Conservation (phyloP, 305 asterid species). For the Plantago lanceolata region DNA sequence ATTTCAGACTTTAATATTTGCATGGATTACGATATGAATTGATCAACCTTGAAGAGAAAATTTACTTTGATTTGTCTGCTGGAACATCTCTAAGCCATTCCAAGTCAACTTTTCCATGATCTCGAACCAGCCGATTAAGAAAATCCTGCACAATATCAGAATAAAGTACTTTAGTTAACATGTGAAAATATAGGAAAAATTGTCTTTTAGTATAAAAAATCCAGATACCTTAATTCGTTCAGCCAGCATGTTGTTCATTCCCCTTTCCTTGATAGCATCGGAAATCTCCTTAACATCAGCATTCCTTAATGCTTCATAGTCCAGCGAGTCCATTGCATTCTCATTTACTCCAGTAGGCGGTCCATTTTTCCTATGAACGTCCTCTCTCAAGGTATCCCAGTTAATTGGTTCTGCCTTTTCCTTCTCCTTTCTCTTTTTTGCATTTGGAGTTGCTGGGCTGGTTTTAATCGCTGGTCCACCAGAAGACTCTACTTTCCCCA, state of each 20-base stretch:
- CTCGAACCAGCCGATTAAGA: slow-evolving; percentile 66
- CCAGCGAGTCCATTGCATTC: slow-evolving; percentile 69
- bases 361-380: slow-evolving; percentile 29
- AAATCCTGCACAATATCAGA: slow-evolving; percentile 61
- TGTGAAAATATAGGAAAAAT: slow-evolving; percentile 1
- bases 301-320: slow-evolving; percentile 65
- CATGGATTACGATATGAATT: not conserved
- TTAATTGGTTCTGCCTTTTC: slow-evolving; percentile 34
- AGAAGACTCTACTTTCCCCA: slow-evolving; percentile 29
- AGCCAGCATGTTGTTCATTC: slow-evolving; percentile 93
- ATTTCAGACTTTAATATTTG: slow-evolving; percentile 6
- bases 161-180: slow-evolving; percentile 16
- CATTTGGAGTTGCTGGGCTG: slow-evolving; percentile 18
- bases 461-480: slow-evolving; percentile 23
- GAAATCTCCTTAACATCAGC: slow-evolving; percentile 73
- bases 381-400: slow-evolving; percentile 47
- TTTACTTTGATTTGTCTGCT: slow-evolving; percentile 73
- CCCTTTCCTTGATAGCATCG: slow-evolving; percentile 79
- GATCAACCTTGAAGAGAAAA: slow-evolving; percentile 17
- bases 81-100: slow-evolving; percentile 87
- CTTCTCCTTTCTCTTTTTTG: slow-evolving; percentile 39
- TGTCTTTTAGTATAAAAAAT: slow-evolving; percentile 5
- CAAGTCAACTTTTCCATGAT: slow-evolving; percentile 75
- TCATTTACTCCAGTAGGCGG: slow-evolving; percentile 41
- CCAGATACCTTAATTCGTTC: slow-evolving; percentile 73